Evolutionary conservation across 1,284 basidiomycete genomes (phyloP).

Genomic region (Rhodotorula glutinis): DNA sequence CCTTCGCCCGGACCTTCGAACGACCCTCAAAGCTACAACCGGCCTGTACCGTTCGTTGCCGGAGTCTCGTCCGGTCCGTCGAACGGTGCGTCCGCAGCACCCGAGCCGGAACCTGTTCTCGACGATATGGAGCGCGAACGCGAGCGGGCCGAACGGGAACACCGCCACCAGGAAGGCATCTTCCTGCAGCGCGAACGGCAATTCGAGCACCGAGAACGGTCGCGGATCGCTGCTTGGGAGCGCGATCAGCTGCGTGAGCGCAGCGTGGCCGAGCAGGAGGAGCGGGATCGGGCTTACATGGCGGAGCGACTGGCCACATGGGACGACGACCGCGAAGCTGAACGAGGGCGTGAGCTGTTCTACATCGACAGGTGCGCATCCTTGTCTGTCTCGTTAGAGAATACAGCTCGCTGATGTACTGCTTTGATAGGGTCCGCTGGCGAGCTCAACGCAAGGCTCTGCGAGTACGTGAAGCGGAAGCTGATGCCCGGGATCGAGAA

Average conservation of each 20-base stretch:
- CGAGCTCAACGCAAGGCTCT: slow-evolving; percentile 40
- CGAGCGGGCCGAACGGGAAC: slow-evolving; percentile 33
- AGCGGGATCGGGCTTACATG: slow-evolving; percentile 34
- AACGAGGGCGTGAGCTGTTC: slow-evolving; percentile 34
- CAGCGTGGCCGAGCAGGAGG: slow-evolving; percentile 30
- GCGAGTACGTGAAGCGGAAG: slow-evolving; percentile 44
- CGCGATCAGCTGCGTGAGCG: slow-evolving; percentile 37
- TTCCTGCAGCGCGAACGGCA: slow-evolving; percentile 37
- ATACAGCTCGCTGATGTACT: not conserved
- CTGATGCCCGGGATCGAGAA: slow-evolving; percentile 44
- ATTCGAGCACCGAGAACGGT: slow-evolving; percentile 40
- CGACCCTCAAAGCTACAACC: slow-evolving; percentile 38
- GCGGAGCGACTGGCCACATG: slow-evolving; percentile 29
- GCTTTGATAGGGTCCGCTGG: slow-evolving; percentile 39
- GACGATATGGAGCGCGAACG: slow-evolving; percentile 33
- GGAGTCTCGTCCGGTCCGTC: slow-evolving; percentile 1
- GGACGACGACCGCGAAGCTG: slow-evolving; percentile 39
- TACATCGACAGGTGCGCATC: slow-evolving; percentile 35
- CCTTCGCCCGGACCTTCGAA: not conserved
- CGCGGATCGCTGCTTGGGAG: slow-evolving; percentile 34
- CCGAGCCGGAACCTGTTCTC: slow-evolving; percentile 11
- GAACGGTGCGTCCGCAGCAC: not conserved
- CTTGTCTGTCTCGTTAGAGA: not conserved
- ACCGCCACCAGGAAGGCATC: slow-evolving; percentile 25
- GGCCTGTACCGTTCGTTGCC: slow-evolving; percentile 36